Evolutionary conservation across 305 asterid genomes (phyloP).

Genomic region (Fraxinus paxiana): DNA sequence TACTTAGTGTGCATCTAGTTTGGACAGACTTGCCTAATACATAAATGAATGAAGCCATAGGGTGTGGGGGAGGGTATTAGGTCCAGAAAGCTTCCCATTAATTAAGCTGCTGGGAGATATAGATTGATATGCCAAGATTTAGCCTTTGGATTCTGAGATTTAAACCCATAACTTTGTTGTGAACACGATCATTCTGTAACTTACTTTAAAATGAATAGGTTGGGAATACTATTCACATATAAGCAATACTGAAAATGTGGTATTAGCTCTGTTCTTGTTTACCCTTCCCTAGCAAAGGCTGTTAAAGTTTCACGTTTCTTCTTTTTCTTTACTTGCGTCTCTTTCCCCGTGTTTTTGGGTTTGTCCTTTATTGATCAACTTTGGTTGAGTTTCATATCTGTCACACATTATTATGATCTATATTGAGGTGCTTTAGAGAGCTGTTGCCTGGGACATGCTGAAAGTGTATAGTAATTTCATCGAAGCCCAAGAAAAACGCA

Average conservation of each 20-base stretch:
- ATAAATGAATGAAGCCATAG: not conserved
- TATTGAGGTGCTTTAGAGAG: slow-evolving; percentile 57
- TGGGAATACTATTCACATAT: slow-evolving; percentile 1
- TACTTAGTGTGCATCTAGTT: not conserved
- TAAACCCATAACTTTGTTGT: not conserved
- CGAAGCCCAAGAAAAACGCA: slow-evolving; percentile 80
- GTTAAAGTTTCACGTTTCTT: not conserved
- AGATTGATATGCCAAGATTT: not conserved
- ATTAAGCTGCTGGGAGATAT: not conserved
- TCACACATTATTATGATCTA: slow-evolving; percentile 23
- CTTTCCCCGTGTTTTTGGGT: not conserved
- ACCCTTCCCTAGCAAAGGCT: slow-evolving; percentile 12
- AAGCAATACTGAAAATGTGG: slow-evolving; percentile 3
- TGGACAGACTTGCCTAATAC: not conserved
- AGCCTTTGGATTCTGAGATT: not conserved
- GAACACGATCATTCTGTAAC: not conserved
- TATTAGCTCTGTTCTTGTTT: not conserved
- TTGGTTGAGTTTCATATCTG: slow-evolving; percentile 16
- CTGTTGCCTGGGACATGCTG: slow-evolving; percentile 98
- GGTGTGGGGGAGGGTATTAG: not conserved
- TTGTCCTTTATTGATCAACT: slow-evolving; percentile 15
- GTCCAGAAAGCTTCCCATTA: not conserved
- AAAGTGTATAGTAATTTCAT: slow-evolving; percentile 74
- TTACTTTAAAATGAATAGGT: not conserved
- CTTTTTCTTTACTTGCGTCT: not conserved